Evolutionary conservation across 2,329 filamentous ascomycete species (phyloP).

Genomic region (Apiospora sp.): DNA sequence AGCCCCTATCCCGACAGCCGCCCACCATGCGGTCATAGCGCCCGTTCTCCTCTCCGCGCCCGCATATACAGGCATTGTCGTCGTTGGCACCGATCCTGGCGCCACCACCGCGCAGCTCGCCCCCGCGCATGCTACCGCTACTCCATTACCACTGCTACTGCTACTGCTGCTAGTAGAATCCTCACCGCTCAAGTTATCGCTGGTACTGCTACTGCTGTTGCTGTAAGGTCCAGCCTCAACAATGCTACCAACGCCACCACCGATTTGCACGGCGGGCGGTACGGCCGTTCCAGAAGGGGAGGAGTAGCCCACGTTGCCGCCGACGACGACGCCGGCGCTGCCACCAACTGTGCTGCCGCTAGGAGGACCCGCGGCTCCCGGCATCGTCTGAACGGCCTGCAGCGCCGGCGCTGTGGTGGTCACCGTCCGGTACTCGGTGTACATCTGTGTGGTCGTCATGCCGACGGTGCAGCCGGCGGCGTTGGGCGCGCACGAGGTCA

Average conservation of each 20-base stretch:
- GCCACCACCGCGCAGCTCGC: background rate
- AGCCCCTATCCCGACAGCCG: background rate
- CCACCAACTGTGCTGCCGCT: background rate
- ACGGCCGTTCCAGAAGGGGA: background rate
- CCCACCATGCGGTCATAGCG: background rate
- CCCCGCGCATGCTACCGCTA: background rate
- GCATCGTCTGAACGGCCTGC: background rate
- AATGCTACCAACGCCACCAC: background rate
- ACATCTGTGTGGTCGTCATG: conserved; percentile 11
- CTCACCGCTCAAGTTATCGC: background rate
- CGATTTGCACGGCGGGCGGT: conserved; percentile 1
- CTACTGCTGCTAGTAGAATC: background rate
- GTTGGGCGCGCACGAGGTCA: conserved; percentile 32
- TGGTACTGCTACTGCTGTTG: background rate
- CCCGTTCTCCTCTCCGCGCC: conserved; percentile 5
- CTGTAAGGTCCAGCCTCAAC: background rate
- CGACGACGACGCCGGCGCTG: background rate
- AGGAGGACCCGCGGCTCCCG: too few relatives aligned
- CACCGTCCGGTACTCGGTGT: background rate
- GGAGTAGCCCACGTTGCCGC: background rate
- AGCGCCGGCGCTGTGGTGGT: background rate
- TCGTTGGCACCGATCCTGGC: background rate
- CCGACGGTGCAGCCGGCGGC: conserved; percentile 21
- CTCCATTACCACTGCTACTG: background rate
- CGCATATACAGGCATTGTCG: conserved; percentile 12